These are phyloP conservation scores for Rosa lucieae DNA, from an alignment of 306 rosid genomes.

Conservation along the genomic window DNA sequence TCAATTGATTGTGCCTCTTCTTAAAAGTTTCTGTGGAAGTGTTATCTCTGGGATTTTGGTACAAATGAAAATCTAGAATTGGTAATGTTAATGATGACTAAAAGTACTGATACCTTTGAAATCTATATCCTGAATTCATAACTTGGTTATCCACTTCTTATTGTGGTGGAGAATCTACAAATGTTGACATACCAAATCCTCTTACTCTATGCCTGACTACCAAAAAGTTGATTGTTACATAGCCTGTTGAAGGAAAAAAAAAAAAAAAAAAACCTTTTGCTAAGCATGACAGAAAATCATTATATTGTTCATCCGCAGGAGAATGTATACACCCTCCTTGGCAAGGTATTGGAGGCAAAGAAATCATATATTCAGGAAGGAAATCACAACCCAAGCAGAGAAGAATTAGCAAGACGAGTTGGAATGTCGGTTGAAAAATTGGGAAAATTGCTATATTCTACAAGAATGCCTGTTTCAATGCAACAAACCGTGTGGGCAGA, in stretches of 20 bases:
- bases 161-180: background rate
- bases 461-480: conserved; percentile 82
- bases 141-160: background rate
- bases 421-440: conserved; percentile 76
- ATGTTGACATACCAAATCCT: background rate
- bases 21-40: background rate
- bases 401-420: conserved; percentile 66
- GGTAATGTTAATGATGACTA: background rate
- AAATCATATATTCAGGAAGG: conserved; percentile 63
- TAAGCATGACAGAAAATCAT: conserved; percentile 1
- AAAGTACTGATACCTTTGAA: background rate
- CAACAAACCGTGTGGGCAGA: conserved; percentile 81
- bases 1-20: background rate
- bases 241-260: background rate
- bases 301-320: conserved; percentile 51
- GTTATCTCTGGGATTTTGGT: conserved; percentile 10
- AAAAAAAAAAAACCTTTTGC: background rate
- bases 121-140: background rate
- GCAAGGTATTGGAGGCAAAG: conserved; percentile 73
- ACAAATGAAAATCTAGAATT: conserved; percentile 3
- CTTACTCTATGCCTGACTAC: background rate
- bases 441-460: conserved; percentile 49
- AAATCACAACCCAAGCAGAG: conserved; percentile 65
- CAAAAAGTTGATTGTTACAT: background rate
- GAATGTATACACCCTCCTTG: conserved; percentile 62